Conservation (phyloP, 1,139 yeast species). For the Zhuliangozyma parablackwelliae region DNA sequence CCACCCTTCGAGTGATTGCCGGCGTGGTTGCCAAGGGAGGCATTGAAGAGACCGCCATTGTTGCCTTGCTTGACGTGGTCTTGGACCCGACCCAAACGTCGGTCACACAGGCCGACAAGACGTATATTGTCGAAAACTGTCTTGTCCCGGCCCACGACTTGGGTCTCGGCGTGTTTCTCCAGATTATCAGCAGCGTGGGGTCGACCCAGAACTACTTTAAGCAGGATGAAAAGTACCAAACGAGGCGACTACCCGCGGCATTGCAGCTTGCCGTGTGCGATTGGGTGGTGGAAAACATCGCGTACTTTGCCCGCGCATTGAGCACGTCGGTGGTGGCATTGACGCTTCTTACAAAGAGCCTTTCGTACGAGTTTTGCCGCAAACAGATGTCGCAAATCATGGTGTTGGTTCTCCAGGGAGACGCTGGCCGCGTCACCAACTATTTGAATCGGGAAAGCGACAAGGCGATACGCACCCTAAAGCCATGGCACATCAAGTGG, state of each 20-base stretch:
- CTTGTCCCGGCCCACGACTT: slow-evolving; percentile 8
- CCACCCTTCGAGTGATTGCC: not conserved
- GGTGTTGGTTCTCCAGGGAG: slow-evolving; percentile 14
- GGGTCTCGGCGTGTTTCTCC: slow-evolving; percentile 12
- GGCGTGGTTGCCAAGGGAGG: slow-evolving; percentile 2
- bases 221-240: slow-evolving; percentile 15
- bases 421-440: slow-evolving; percentile 1
- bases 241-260: slow-evolving; percentile 14
- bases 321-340: slow-evolving; percentile 12
- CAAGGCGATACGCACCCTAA: slow-evolving; percentile 11
- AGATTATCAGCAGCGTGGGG: slow-evolving; percentile 23
- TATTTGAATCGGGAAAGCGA: slow-evolving; percentile 7
- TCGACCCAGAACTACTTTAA: slow-evolving; percentile 20
- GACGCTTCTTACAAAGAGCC: slow-evolving; percentile 22
- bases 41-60: not conserved
- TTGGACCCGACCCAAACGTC: slow-evolving; percentile 3
- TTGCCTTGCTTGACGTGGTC: slow-evolving; percentile 3
- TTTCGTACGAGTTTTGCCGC: slow-evolving; percentile 29
- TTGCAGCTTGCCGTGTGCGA: slow-evolving; percentile 20
- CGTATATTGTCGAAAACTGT: slow-evolving; percentile 7
- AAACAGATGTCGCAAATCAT: slow-evolving; percentile 23
- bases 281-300: slow-evolving; percentile 25
- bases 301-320: slow-evolving; percentile 16
- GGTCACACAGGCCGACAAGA: slow-evolving; percentile 5
- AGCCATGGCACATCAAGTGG: slow-evolving; percentile 32